Percentiles rank a stretch among this genome's conserved stretches.
phyloP scores from a whole-genome alignment of 2,329 filamentous ascomycete genomes.

The Annulohypoxylon truncatum region DNA sequence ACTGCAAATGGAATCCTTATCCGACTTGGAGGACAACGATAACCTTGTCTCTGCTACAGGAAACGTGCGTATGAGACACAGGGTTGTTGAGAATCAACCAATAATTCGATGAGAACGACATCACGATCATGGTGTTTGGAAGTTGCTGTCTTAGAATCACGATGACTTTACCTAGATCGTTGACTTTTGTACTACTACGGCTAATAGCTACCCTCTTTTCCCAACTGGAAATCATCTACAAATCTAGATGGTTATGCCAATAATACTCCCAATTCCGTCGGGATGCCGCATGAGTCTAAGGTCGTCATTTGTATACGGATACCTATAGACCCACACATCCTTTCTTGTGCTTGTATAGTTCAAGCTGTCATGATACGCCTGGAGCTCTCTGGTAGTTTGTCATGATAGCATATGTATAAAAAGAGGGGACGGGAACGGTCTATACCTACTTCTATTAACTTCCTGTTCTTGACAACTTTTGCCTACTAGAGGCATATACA shows the following conservation, averaged over 20 bases:
- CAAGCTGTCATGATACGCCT: constrained; percentile 26
- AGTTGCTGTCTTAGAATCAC: constrained; percentile 28
- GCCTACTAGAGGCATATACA: constrained; percentile 39
- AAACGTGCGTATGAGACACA: constrained; percentile 35
- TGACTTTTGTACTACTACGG: constrained; percentile 31
- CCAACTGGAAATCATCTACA: constrained; percentile 33
- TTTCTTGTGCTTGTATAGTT: constrained; percentile 12
- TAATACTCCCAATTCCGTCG: constrained; percentile 39
- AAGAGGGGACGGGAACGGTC: constrained; percentile 9
- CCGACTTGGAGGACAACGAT: constrained; percentile 17
- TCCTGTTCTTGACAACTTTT: constrained; percentile 9
- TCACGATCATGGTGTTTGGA: constrained; percentile 9
- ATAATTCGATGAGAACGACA: constrained; percentile 15
- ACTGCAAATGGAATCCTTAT: constrained; percentile 1
- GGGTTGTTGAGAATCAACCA: constrained; percentile 13
- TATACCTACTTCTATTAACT: not conserved
- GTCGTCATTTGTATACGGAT: constrained; percentile 33
- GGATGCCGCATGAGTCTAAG: constrained; percentile 43
- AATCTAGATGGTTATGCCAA: constrained; percentile 21
- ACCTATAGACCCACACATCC: constrained; percentile 25
- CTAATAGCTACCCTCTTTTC: constrained; percentile 25
- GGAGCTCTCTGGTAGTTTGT: constrained; percentile 10
- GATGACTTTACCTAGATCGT: constrained; percentile 25
- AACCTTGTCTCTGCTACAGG: constrained; percentile 27
- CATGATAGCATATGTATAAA: constrained; percentile 27